Percentiles rank a stretch among this genome's conserved stretches.
phyloP scores from a whole-genome alignment of 139 green algal species.

The Auxenochlorella pyrenoidosa region DNA sequence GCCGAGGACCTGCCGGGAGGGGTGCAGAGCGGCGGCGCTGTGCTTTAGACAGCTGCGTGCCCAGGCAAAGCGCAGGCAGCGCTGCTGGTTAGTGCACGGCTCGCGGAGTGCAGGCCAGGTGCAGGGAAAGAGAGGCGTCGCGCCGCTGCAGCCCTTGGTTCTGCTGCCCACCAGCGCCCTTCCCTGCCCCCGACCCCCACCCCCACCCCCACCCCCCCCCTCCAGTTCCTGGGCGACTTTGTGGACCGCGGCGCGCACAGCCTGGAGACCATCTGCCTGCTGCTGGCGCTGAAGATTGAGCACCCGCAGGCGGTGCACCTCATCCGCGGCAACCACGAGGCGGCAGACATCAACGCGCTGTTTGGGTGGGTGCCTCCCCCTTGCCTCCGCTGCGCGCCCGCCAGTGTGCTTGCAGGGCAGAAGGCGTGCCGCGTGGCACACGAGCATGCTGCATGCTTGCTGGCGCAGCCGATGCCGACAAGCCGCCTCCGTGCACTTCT shows the following conservation, averaged over 20 bases:
- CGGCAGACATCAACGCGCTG: slow-evolving; percentile 97
- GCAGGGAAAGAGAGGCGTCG: too few relatives aligned
- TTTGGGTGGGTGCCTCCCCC: slow-evolving; percentile 74
- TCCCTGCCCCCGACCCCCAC: neutral
- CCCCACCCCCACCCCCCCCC: neutral
- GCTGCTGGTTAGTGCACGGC: too few relatives aligned
- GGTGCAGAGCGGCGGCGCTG: neutral
- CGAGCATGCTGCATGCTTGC: too few relatives aligned
- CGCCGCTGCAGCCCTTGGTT: too few relatives aligned
- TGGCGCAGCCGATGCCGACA: too few relatives aligned
- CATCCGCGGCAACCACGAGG: slow-evolving; percentile 99
- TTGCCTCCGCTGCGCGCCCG: too few relatives aligned
- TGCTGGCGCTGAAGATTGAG: slow-evolving; percentile 98
- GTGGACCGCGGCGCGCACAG: slow-evolving; percentile 84
- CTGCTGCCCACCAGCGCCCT: neutral
- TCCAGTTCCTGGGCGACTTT: slow-evolving; percentile 81
- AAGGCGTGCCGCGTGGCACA: too few relatives aligned
- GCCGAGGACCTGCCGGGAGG: too few relatives aligned
- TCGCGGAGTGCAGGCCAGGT: too few relatives aligned
- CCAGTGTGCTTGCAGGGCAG: too few relatives aligned
- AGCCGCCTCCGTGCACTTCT: too few relatives aligned
- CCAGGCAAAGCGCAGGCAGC: neutral
- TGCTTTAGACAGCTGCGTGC: neutral
- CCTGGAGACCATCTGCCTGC: slow-evolving; percentile 90
- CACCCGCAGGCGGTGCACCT: slow-evolving; percentile 93